Evolutionary conservation across 768 basidiomycete species (phyloP), one percentile per base, ranked within the genome.

Genomic region (Lactarius indigo): DNA sequence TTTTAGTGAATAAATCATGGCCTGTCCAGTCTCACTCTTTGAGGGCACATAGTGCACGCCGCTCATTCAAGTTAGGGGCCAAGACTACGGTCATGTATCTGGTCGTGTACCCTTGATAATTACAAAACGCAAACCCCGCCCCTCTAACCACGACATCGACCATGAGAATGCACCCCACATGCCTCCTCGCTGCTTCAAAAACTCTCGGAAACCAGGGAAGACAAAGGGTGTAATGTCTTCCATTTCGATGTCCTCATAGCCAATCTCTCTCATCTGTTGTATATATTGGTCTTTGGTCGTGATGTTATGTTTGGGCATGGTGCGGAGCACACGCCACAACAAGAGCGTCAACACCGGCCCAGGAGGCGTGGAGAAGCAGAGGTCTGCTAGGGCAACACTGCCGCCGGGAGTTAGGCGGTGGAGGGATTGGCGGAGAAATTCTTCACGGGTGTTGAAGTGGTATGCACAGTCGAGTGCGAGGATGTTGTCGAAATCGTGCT

Each of bases 401-500:
- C 88, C 87, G 5, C 83, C 83, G 5, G 79, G 78, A 0, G 74
- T 72, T 5, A 90, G 80, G 44, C 79, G 80, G 5, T 41, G 59
- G 69, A 82, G 79, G 3, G 79, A 75, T 72, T 89, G 87, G 17
- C 74, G 73, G 13, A 90, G 78, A 72, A 90, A 89, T 7, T 62
- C 67, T 8, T 69, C 68, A 33, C 88, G 82, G 1, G 84, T 83
- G 15, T 79, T 68, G 72, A 88, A 89, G 72, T 90, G 88, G 72
- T 88, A 89, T 2, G 87, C 87, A 69, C 87, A 89, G 72, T 90
- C 88, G 17, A 89, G 77, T 0, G 85, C 86, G 30, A 87, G 77
- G 39, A 89, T 82, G 20, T 76, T 75, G 64, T 85, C 81, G 71
- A 82, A 88, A 17, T 60, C 42, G 17, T 63, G 59, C 12, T 52